phyloP scores from a whole-genome alignment of 768 basidiomycete genomes.

The Neoboletus brunneissimus region DNA sequence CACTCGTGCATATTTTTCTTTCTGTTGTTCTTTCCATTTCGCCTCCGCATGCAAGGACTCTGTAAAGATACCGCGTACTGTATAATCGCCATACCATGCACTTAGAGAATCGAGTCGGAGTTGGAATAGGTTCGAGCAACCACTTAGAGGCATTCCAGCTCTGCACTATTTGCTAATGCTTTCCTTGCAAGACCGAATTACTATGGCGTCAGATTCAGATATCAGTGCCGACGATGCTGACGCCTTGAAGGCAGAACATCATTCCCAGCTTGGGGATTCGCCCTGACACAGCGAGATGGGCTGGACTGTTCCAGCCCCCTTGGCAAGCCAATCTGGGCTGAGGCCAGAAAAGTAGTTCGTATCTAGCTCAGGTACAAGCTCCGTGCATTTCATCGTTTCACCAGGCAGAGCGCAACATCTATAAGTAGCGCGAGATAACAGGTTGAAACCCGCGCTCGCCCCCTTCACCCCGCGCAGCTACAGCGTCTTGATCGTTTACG shows the following conservation, averaged over 20 bases:
- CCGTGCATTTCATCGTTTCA: neutral
- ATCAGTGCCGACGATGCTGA: neutral
- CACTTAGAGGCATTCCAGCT: neutral
- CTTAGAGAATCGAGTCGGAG: neutral
- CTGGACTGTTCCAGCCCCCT: no score
- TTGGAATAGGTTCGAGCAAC: neutral
- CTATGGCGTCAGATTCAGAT: neutral
- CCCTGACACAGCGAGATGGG: neutral
- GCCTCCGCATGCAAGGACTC: slow-evolving; percentile 1
- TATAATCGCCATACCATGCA: slow-evolving; percentile 13
- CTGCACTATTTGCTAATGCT: neutral
- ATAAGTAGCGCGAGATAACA: neutral
- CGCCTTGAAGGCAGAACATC: neutral
- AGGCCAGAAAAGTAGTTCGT: neutral
- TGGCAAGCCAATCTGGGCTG: neutral
- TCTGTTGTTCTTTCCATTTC: slow-evolving; percentile 6
- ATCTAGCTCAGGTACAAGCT: neutral
- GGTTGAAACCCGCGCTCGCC: neutral
- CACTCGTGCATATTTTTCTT: neutral
- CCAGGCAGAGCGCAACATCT: neutral
- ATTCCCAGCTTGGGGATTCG: neutral
- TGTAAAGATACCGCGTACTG: slow-evolving; percentile 21
- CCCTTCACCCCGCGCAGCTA: neutral
- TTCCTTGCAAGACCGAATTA: neutral
- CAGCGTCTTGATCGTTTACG: neutral